Evolutionary conservation across 805 yeast species (phyloP).

Genomic region (Brettanomyces anomalus): DNA sequence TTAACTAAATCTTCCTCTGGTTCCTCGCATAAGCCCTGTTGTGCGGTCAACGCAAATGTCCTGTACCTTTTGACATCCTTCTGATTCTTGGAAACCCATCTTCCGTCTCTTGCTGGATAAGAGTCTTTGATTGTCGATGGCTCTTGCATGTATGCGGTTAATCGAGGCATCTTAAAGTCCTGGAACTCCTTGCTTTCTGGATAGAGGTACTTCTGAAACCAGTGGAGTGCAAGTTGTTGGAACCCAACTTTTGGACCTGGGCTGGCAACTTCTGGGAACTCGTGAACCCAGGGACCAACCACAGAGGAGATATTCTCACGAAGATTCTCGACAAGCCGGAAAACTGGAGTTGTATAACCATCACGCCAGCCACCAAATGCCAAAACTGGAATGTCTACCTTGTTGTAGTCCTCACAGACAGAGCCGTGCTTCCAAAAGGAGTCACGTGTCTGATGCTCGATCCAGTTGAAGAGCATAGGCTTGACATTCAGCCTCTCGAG

Average conservation of each 20-base stretch:
- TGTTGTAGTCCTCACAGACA: slow-evolving; percentile 30
- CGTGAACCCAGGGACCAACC: slow-evolving; percentile 43
- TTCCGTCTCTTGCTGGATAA: slow-evolving; percentile 29
- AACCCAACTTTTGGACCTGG: slow-evolving; percentile 37
- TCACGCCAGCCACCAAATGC: slow-evolving; percentile 41
- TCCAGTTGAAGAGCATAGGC: slow-evolving; percentile 35
- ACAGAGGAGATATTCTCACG: slow-evolving; percentile 32
- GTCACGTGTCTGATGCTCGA: slow-evolving; percentile 35
- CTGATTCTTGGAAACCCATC: slow-evolving; percentile 28
- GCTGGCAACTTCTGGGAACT: slow-evolving; percentile 38
- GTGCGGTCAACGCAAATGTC: slow-evolving; percentile 3
- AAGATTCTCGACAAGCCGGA: slow-evolving; percentile 32
- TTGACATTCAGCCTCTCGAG: slow-evolving; percentile 26
- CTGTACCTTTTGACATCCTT: slow-evolving; percentile 10
- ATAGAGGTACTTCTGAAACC: slow-evolving; percentile 33
- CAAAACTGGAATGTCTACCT: slow-evolving; percentile 34
- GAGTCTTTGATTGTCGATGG: slow-evolving; percentile 31
- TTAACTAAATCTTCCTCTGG: background rate
- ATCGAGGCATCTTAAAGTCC: slow-evolving; percentile 23
- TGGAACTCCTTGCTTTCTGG: slow-evolving; percentile 14
- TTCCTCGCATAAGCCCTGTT: background rate
- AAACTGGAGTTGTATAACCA: slow-evolving; percentile 36
- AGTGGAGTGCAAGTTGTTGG: slow-evolving; percentile 30
- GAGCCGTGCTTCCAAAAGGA: slow-evolving; percentile 42
- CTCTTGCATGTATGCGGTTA: slow-evolving; percentile 34